Conservation (phyloP, 2,329 filamentous ascomycete genomes). For the Alternaria arborescens region DNA sequence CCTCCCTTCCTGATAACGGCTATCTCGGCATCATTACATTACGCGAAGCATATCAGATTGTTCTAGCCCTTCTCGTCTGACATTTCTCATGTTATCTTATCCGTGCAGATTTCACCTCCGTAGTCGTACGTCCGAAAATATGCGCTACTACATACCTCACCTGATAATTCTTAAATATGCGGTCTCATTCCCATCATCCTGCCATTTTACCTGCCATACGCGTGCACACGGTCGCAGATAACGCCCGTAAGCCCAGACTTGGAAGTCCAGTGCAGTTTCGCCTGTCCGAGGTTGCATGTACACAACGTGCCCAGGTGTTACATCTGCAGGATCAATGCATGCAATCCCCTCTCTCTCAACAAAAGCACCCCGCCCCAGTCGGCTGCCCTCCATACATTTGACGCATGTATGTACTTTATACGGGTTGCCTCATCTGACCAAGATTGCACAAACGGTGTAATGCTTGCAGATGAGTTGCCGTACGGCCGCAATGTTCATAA, state of each 20-base stretch:
- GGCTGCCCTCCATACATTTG: conserved; percentile 16
- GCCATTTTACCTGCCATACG: conserved; percentile 5
- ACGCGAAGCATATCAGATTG: conserved; percentile 7
- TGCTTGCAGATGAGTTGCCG: conserved; percentile 2
- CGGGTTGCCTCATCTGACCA: conserved; percentile 5
- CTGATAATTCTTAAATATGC: not conserved
- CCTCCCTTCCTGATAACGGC: conserved; percentile 8
- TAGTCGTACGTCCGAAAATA: not conserved
- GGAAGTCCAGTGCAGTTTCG: conserved; percentile 8
- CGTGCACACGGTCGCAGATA: not conserved
- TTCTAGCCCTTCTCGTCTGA: conserved; percentile 8
- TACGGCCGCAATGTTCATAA: not conserved
- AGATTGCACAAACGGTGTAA: not conserved
- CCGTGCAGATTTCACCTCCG: not conserved
- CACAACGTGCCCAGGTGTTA: conserved; percentile 30
- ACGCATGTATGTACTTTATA: conserved; percentile 8
- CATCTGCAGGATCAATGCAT: conserved; percentile 30
- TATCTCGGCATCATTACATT: conserved; percentile 15
- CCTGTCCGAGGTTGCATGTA: conserved; percentile 8
- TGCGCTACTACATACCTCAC: conserved; percentile 6
- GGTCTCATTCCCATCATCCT: not conserved
- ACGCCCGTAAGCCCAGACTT: conserved; percentile 3
- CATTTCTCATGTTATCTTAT: conserved; percentile 2
- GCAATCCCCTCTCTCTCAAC: conserved; percentile 24
- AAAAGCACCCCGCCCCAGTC: conserved; percentile 24